Conservation (phyloP, 2,329 filamentous ascomycete genomes). For the Dactylellina parvicollis region DNA sequence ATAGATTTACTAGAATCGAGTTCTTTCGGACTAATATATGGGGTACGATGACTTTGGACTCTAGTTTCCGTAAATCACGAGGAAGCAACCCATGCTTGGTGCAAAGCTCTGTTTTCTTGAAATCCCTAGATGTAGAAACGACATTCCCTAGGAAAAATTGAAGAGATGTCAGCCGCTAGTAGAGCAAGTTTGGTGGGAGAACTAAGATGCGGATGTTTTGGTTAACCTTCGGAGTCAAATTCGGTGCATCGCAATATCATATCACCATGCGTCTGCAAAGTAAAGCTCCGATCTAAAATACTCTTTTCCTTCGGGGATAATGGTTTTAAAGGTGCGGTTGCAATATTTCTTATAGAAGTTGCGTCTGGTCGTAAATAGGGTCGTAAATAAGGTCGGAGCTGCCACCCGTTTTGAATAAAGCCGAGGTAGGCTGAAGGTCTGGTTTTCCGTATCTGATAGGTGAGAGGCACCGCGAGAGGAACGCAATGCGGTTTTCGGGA, state of each 20-base stretch:
- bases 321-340: slow-evolving; percentile 36
- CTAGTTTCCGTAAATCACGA: slow-evolving; percentile 95
- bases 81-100: slow-evolving; percentile 95
- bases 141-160: slow-evolving; percentile 68
- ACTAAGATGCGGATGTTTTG: background rate
- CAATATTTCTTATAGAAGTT: slow-evolving; percentile 19
- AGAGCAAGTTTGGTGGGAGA: background rate
- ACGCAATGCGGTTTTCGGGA: too few species aligned
- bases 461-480: background rate
- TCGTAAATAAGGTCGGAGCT: too few species aligned
- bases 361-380: background rate
- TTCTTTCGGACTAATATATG: slow-evolving; percentile 94
- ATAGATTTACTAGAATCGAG: slow-evolving; percentile 91
- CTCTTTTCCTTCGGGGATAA: slow-evolving; percentile 46
- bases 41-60: slow-evolving; percentile 85
- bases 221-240: slow-evolving; percentile 81
- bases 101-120: slow-evolving; percentile 96
- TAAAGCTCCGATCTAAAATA: slow-evolving; percentile 54
- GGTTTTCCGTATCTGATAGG: background rate
- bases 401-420: too few species aligned
- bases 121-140: slow-evolving; percentile 91
- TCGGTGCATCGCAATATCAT: slow-evolving; percentile 82
- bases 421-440: too few species aligned
- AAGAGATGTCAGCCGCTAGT: slow-evolving; percentile 2
- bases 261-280: slow-evolving; percentile 56